Percentiles rank a stretch among this genome's conserved stretches.
phyloP scores from a whole-genome alignment of 2,329 filamentous ascomycete genomes.

The Calonectria pteridis region DNA sequence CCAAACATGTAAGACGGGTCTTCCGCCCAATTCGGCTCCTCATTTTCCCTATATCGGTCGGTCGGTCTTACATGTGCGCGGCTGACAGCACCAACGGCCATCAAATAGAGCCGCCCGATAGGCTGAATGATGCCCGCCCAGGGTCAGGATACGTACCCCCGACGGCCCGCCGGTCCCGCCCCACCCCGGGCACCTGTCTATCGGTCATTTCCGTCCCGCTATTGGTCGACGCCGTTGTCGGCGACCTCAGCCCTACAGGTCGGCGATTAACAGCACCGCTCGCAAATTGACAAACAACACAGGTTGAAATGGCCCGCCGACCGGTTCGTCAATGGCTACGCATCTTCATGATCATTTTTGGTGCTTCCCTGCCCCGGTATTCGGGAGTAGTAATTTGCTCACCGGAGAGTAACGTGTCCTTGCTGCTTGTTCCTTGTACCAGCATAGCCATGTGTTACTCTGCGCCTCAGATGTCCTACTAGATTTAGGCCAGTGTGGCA shows the following conservation, averaged over 20 bases:
- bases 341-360: not conserved
- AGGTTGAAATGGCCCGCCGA: not conserved
- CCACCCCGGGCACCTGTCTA: not conserved
- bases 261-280: not conserved
- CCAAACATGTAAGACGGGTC: slow-evolving; percentile 17
- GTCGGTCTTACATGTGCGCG: not conserved
- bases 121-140: not conserved
- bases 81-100: not conserved
- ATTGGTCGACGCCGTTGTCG: not conserved
- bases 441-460: not conserved
- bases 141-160: slow-evolving; percentile 8
- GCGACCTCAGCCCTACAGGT: slow-evolving; percentile 6
- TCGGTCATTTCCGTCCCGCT: not conserved
- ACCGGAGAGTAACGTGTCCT: not conserved
- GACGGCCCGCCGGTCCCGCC: not conserved
- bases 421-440: not conserved
- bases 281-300: not conserved
- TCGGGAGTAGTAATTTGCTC: not conserved
- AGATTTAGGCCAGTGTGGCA: not conserved
- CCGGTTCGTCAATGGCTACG: not conserved
- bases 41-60: not conserved
- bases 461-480: not conserved
- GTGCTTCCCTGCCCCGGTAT: not conserved
- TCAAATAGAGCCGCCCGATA: not conserved
- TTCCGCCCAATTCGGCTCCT: not conserved